Conservation (phyloP, 805 yeast genomes). For the Kuraishia hungarica region DNA sequence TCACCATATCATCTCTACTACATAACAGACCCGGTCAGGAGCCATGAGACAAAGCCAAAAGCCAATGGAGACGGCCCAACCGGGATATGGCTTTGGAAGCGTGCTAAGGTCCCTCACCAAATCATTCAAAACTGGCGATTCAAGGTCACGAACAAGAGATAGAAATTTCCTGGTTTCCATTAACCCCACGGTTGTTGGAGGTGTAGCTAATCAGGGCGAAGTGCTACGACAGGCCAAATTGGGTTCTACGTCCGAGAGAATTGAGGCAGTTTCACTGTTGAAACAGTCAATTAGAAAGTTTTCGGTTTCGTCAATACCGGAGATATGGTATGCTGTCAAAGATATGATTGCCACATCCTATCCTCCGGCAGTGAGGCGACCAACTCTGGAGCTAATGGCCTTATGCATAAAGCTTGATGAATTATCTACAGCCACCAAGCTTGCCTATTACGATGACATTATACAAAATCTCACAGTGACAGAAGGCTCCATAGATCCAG, state of each 20-base stretch:
- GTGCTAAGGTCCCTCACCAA: conserved; percentile 19
- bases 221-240: conserved; percentile 11
- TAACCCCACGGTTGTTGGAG: conserved; percentile 22
- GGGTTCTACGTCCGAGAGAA: conserved; percentile 22
- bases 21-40: not conserved
- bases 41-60: not conserved
- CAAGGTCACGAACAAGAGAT: conserved; percentile 6
- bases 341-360: conserved; percentile 35
- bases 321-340: conserved; percentile 66
- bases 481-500: conserved; percentile 32
- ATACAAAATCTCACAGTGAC: conserved; percentile 32
- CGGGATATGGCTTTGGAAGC: not conserved
- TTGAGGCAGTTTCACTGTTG: conserved; percentile 43
- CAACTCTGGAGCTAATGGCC: conserved; percentile 43
- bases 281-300: conserved; percentile 40
- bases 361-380: conserved; percentile 28
- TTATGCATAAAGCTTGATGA: conserved; percentile 51
- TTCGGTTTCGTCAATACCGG: conserved; percentile 53
- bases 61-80: not conserved
- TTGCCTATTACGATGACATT: conserved; percentile 56
- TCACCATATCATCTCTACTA: no score
- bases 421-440: conserved; percentile 34
- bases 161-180: conserved; percentile 10
- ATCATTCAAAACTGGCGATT: conserved; percentile 10
- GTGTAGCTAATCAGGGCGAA: conserved; percentile 12